Evolutionary conservation across 768 basidiomycete genomes (phyloP).

Genomic region (Boletus patriciae): DNA sequence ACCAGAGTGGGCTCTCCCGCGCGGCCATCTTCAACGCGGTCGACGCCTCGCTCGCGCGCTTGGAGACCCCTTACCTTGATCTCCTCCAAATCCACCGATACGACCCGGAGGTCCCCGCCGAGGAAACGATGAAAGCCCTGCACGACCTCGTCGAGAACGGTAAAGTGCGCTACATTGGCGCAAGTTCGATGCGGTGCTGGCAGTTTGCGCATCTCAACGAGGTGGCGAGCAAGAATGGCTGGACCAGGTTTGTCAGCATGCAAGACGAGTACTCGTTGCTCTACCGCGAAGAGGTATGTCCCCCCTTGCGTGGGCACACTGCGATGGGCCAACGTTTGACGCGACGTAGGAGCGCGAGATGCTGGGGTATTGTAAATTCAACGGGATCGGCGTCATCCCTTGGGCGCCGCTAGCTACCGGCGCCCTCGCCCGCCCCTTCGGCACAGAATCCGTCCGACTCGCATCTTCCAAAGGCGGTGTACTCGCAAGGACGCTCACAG

Average conservation of each 20-base stretch:
- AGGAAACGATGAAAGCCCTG: conserved; percentile 52
- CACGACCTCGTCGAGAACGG: conserved; percentile 49
- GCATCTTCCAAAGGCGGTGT: conserved; percentile 18
- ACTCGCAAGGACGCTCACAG: too few relatives aligned
- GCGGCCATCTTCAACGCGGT: conserved; percentile 39
- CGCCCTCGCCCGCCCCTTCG: conserved; percentile 39
- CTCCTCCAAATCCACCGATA: conserved; percentile 48
- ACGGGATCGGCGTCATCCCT: conserved; percentile 53
- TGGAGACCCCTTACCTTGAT: conserved; percentile 39
- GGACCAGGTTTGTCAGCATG: conserved; percentile 58
- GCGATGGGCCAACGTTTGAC: not conserved
- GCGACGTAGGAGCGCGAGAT: conserved; percentile 42
- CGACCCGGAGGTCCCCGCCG: conserved; percentile 37
- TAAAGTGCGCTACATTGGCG: conserved; percentile 53
- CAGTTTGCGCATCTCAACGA: conserved; percentile 46
- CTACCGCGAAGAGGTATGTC: conserved; percentile 51
- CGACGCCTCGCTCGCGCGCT: conserved; percentile 37
- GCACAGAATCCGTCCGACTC: conserved; percentile 25
- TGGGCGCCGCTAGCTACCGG: conserved; percentile 47
- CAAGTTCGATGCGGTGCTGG: conserved; percentile 48
- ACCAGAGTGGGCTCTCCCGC: conserved; percentile 6
- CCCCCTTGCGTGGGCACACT: too few relatives aligned
- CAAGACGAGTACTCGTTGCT: conserved; percentile 54
- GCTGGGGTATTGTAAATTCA: conserved; percentile 44
- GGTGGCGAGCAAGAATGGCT: conserved; percentile 44